Conservation (phyloP, 2,329 filamentous ascomycete genomes). For the Knufia petricola region DNA sequence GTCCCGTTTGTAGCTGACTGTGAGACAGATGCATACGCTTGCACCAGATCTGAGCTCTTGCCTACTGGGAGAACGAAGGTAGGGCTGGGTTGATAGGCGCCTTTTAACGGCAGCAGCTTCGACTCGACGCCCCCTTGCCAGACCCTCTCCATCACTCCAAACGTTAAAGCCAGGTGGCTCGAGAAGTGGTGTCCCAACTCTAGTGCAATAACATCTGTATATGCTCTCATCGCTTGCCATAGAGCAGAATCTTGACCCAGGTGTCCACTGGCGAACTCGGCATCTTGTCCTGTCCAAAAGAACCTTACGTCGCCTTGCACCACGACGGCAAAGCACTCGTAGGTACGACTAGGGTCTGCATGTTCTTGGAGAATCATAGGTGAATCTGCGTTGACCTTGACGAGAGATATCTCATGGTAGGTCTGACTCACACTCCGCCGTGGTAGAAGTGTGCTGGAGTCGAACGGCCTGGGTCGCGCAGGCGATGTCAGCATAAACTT, state of each 20-base stretch:
- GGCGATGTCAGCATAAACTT: constrained; percentile 57
- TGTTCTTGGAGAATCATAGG: constrained; percentile 63
- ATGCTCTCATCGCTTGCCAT: constrained; percentile 4
- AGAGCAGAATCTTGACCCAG: constrained; percentile 37
- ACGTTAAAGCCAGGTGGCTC: constrained; percentile 64
- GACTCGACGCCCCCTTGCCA: constrained; percentile 24
- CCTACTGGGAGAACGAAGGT: constrained; percentile 51
- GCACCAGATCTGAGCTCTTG: constrained; percentile 28
- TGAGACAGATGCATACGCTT: constrained; percentile 45
- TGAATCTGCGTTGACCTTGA: constrained; percentile 45
- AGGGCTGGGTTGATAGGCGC: constrained; percentile 59
- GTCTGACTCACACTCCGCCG: constrained; percentile 46
- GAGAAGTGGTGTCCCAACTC: constrained; percentile 46
- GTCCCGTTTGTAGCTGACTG: constrained; percentile 15
- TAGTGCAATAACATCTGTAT: constrained; percentile 46
- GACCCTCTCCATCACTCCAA: constrained; percentile 49
- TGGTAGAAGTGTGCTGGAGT: constrained; percentile 52
- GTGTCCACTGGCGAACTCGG: constrained; percentile 53
- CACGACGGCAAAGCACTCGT: constrained; percentile 61
- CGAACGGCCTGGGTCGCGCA: constrained; percentile 48
- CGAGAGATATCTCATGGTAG: constrained; percentile 42
- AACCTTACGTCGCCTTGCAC: constrained; percentile 53
- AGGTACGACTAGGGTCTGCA: constrained; percentile 51
- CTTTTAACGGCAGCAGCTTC: constrained; percentile 56
- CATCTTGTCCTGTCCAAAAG: constrained; percentile 57